phyloP scores from a whole-genome alignment of 352 stramenopile genomes.

The Elongisporangium anandrum region DNA sequence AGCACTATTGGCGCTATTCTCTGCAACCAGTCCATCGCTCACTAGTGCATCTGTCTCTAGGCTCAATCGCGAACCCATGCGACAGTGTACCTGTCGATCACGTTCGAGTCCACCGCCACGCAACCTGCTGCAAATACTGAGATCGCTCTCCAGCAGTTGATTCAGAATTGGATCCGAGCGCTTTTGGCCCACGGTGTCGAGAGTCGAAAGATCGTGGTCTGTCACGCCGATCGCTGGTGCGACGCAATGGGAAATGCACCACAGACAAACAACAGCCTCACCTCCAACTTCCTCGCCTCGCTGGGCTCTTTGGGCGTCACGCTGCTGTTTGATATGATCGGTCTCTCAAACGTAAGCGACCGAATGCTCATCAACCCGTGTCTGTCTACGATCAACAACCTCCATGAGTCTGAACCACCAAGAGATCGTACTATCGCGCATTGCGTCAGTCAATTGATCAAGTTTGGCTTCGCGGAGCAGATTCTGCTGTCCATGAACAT shows the following conservation, averaged over 20 bases:
- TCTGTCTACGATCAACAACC: background rate
- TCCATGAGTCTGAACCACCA: conserved; percentile 20
- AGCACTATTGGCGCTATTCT: conserved; percentile 2
- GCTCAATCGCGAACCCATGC: conserved; percentile 44
- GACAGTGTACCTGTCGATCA: conserved; percentile 71
- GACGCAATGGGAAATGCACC: conserved; percentile 5
- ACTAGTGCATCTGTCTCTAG: no score
- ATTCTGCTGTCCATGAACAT: conserved; percentile 66
- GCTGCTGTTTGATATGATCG: conserved; percentile 65
- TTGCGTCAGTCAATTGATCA: conserved; percentile 29
- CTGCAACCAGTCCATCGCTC: no score
- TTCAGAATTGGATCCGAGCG: conserved; percentile 30
- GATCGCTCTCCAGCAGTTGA: conserved; percentile 6
- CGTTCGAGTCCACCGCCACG: conserved; percentile 1
- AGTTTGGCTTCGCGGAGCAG: conserved; percentile 18
- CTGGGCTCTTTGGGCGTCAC: conserved; percentile 33
- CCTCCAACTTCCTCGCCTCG: conserved; percentile 28
- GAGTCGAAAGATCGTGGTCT: conserved; percentile 53
- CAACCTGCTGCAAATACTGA: background rate
- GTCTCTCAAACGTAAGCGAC: conserved; percentile 59
- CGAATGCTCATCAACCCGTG: conserved; percentile 32
- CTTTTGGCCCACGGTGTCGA: conserved; percentile 32
- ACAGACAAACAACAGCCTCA: no score
- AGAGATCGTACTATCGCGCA: conserved; percentile 34
- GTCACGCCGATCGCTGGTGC: conserved; percentile 67